Evolutionary conservation across 2,329 filamentous ascomycete species (phyloP), one percentile per base, ranked within the genome.

Genomic region (Magnaporthales sp.): DNA sequence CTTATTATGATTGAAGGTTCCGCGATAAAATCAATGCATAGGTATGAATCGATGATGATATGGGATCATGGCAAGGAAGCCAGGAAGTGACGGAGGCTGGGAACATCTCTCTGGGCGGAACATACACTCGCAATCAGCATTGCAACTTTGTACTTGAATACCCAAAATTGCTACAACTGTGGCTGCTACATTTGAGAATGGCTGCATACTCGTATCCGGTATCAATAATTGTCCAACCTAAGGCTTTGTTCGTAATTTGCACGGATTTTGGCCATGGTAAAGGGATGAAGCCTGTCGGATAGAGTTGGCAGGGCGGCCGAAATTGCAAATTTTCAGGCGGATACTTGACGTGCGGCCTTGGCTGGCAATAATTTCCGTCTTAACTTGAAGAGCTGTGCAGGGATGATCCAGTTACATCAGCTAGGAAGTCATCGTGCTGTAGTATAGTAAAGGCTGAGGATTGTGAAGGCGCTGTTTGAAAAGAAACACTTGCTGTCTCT

Each of bases 91-190:
- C 56, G 24, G 56, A 60, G 24, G 56, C 15, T 26, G n/a, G 24
- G 26, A 60, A 29, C 24, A 26, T 27, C 56, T 60, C 26, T 60
- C 24, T 27, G 26, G 56, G 24, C 24, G 56, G 56, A 60, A 60
- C 22, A 60, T 60, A 60, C 27, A 60, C 26, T 60, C 13, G 56
- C 56, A 60, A 60, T 60, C 56, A 60, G 56, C 56, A 60, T 60
- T 60, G 56, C 56, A 60, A 26, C 10, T 19, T 60, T 60, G 56
- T 60, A 58, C 54, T 58, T 58, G 54, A 58, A 58, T 58, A 58
- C 54, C 54, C 54, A 51, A 58, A 58, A 58, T 58, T 27, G 54
- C 54, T 58, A 58, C 54, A 58, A 6, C n/a, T 27, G 54, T 58
- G 54, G 54, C 54, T 27, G 8, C 26, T 58, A 51, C 38, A 19